Evolutionary conservation across 2,329 filamentous ascomycete genomes (phyloP).

Genomic region (Capronia coronata): DNA sequence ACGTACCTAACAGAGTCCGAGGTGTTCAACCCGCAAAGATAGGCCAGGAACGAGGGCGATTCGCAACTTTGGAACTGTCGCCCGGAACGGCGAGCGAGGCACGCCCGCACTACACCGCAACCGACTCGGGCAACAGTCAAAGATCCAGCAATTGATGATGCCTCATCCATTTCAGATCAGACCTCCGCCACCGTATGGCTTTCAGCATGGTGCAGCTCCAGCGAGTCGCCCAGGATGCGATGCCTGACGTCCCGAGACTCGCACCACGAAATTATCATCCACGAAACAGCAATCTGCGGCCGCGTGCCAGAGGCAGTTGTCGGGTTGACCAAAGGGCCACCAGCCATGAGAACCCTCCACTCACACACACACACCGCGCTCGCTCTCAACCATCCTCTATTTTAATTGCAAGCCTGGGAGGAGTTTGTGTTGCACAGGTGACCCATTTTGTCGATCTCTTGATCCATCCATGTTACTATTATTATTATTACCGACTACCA

Average conservation of each 20-base stretch:
- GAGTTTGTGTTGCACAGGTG: constrained; percentile 11
- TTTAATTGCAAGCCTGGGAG: constrained; percentile 8
- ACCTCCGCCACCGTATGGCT: neutral
- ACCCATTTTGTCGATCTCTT: constrained; percentile 17
- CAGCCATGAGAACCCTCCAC: constrained; percentile 11
- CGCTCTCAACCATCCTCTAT: constrained; percentile 3
- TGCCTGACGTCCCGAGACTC: no score
- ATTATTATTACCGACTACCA: no score
- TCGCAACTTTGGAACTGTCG: neutral
- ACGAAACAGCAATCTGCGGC: constrained; percentile 10
- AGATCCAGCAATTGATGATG: neutral
- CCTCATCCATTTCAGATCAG: neutral
- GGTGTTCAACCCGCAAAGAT: no score
- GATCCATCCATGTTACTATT: constrained; percentile 11
- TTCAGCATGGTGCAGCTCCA: neutral
- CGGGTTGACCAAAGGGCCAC: constrained; percentile 17
- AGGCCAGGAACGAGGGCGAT: constrained; percentile 1
- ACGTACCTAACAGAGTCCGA: no score
- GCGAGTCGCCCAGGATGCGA: no score
- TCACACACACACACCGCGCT: constrained; percentile 12
- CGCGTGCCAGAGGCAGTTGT: constrained; percentile 2
- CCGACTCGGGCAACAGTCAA: neutral
- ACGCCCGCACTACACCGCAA: neutral
- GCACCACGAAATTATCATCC: constrained; percentile 6
- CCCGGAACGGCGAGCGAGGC: no score